These are phyloP conservation scores for Alternaria longipes DNA, from an alignment of 2,329 filamentous ascomycete genomes.

Conservation along the genomic window DNA sequence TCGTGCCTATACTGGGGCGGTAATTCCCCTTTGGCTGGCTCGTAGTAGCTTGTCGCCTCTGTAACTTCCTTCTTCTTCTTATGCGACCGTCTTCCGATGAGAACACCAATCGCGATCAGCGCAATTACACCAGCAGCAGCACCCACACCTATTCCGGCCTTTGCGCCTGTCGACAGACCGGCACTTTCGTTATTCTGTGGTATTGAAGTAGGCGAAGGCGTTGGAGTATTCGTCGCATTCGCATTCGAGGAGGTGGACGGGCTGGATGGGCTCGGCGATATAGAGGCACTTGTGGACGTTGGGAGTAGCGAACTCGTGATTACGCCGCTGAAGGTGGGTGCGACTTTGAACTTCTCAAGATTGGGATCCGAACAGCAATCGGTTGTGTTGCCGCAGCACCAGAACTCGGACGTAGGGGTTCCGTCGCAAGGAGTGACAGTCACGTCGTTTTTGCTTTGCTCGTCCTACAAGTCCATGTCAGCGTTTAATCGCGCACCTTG, in stretches of 20 bases:
- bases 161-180: background rate
- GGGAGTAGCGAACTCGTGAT: background rate
- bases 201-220: background rate
- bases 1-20: background rate
- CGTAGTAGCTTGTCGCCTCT: background rate
- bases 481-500: background rate
- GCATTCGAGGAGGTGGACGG: background rate
- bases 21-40: background rate
- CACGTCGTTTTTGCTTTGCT: background rate
- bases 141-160: background rate
- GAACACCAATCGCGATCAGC: background rate
- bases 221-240: background rate
- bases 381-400: background rate
- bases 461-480: background rate
- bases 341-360: background rate
- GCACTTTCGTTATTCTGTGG: background rate
- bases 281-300: background rate
- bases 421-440: slow-evolving; percentile 2
- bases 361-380: slow-evolving; percentile 1
- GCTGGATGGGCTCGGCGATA: background rate
- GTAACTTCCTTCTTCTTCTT: background rate
- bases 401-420: background rate
- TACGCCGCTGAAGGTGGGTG: background rate
- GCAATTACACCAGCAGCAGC: background rate
- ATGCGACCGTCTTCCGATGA: background rate